Evolutionary conservation across 257 asterid genomes (phyloP).

Genomic region (Solanum medicagineum): DNA sequence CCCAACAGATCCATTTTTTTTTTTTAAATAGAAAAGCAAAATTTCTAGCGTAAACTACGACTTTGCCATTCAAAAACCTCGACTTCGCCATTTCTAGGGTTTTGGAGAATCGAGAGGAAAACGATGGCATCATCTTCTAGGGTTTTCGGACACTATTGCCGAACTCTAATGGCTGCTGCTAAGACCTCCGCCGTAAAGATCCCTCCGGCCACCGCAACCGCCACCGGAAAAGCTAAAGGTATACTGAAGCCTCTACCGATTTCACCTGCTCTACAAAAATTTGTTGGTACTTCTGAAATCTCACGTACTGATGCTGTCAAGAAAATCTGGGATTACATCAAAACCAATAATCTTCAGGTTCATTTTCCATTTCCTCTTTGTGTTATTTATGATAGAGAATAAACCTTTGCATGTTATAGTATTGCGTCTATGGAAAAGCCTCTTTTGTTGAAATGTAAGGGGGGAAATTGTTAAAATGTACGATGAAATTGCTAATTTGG

Average conservation of each 20-base stretch:
- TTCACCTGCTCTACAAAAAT: constrained; percentile 16
- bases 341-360: constrained; percentile 27
- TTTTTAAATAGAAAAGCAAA: not conserved
- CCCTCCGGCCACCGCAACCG: not conserved
- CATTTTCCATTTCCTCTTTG: not conserved
- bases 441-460: not conserved
- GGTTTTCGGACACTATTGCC: constrained; percentile 28
- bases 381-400: not conserved
- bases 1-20: not conserved
- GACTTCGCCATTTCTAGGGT: constrained; percentile 11
- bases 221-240: not conserved
- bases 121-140: constrained; percentile 25
- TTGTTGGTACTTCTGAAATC: constrained; percentile 9
- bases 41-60: not conserved
- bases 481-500: not conserved
- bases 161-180: constrained; percentile 37
- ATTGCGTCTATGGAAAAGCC: not conserved
- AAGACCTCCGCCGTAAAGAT: constrained; percentile 17
- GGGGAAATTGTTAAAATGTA: not conserved
- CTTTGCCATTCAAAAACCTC: not conserved
- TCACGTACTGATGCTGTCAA: constrained; percentile 26
- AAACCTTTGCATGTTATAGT: not conserved
- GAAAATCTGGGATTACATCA: constrained; percentile 24
- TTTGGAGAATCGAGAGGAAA: not conserved
- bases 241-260: constrained; percentile 6